Evolutionary conservation across 176 grass and related monocot genomes (phyloP), one percentile per base, ranked within the genome.

Genomic region (Eleusine coracana): DNA sequence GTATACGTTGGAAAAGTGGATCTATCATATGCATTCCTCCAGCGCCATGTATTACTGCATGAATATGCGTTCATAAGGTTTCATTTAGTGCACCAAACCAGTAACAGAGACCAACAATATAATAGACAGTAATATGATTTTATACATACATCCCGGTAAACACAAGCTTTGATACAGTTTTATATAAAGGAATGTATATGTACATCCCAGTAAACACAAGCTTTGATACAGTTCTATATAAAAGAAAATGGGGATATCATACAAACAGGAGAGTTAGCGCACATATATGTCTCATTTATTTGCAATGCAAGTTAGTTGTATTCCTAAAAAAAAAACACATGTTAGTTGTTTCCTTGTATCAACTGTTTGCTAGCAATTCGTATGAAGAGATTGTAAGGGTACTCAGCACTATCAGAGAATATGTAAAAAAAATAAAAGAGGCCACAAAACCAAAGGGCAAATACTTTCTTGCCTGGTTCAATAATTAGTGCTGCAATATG

Each of bases 1-100:
- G 96, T 70, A 92, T 67, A 54, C 92, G 73, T 79, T 96, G 93
- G 80, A 98, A 98, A 86, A 98, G 91, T 48, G 96, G 93, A 82
- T 98, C 91, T 50, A 95, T 92, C 92, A 98, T 90, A 67, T 81
- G 83, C 96, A 98, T 95, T 63, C 96, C 92, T 46, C 96, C 91
- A 27, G 96, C 91, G 83, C 91, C 96, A 80, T 98, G 96, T 88
- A 98, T 81, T 50, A 98, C 92, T 95, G 78, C 41, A 88, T 44
- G 68, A 85, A 75, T 69, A 84, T 4, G 66, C 78, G 29, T 52
- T 60, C 36, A 42, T 18, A 18, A 60, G 21, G 3, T 72, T 72
- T 72, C 45, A 73, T 78, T 27, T 82, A 28, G 11, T 75, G 56
- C 39, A 88, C 20, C 58, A 45, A 31, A 48, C 67, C n/a, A 82